Evolutionary conservation across 2,329 filamentous ascomycete genomes (phyloP), one percentile per base, ranked within the genome.

Genomic region (Rachicladosporium sp.): DNA sequence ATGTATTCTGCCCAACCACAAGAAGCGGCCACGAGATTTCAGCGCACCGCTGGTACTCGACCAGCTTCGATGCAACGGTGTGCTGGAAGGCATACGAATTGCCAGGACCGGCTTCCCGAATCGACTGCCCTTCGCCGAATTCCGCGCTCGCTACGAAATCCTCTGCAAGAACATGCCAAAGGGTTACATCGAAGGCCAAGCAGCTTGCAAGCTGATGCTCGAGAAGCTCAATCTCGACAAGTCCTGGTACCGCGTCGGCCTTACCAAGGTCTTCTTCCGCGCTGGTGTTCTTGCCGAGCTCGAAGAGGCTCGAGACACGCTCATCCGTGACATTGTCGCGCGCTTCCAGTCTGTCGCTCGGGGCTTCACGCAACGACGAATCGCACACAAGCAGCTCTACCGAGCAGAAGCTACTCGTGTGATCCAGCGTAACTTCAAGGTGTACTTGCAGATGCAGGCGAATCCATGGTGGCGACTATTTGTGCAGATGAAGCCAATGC

Each of bases 391-490:
- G 61, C 78, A 87, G 15, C 70, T 98, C 0, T 98, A 98, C 59
- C 80, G 93, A 29, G 84, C 89, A 0, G 91, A 99, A 58, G 91
- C 91, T 1, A 93, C 89, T 0, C 75, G 85, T 10, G 93, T 99
- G 47, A 91, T 99, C 36, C 89, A 96, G 57, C 76, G 80, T 32
- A 98, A 98, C 58, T 91, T 98, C 58, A 80, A 86, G 37, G 80
- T 91, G 2, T 98, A 98, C 52, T 74, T 93, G 4, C 78, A 93
- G 43, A 76, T 99, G 13, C 87, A 84, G 52, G 76, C 85, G 33
- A 95, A 88, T 54, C 91, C 91, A 2, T 99, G 93, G 93, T 99
- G 93, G 93, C 81, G 85, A 50, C 71, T 99, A 4, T 84, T 95
- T 49, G 80, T 88, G 5, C 82, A 85, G 54, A 96, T 98, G 88